Base-by-base conservation (phyloP, 805 yeast genomes). In the Metschnikowia anglica region DNA sequence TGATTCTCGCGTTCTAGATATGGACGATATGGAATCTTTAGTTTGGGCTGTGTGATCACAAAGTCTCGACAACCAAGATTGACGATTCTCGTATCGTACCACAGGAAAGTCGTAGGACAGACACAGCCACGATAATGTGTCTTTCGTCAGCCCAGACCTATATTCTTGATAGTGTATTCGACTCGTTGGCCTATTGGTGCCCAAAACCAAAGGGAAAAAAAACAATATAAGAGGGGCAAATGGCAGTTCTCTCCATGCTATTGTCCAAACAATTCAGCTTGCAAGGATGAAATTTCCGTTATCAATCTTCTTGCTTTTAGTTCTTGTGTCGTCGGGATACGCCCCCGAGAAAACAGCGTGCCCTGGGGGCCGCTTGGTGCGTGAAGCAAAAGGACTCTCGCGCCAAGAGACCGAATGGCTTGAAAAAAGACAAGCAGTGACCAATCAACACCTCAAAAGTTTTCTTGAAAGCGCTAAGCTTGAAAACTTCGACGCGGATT, bases 401-500 rank as follows among this genome's bases (percentile, higher is more conserved):
- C 24, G 16, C 16, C 28, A 25, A 9, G 48, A 45, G 24, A 27
- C 41, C 4, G 39, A 19, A 12, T 46, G 49, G 49, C 26, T 45
- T 11, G 18, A 12, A n/a, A 30, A 26, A 4, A 18, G 37, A 19
- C 18, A 32, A 13, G 15, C 17, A 17, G 17, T 37, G 11, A 23
- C 48, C 2, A 17, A 28, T 11, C 13, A 31, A 2, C 7, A 32
- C 23, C 29, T 46, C 10, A 25, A 28, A 15, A 13, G 5, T 4
- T 46, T 46, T 18, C 42, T 46, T 18, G 41, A 38, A n/a, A n/a
- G n/a, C 18, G 18, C 49, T 10, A 23, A 28, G 5, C 30, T 46
- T 12, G 41, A 37, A 10, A 33, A 42, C 29, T 46, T 46, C 24
- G 49, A 46, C 15, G 43, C 40, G 1, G 30, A 18, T 2, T 6